Base-by-base conservation (phyloP, 345 rosid species). In the Brassica rapa region DNA sequence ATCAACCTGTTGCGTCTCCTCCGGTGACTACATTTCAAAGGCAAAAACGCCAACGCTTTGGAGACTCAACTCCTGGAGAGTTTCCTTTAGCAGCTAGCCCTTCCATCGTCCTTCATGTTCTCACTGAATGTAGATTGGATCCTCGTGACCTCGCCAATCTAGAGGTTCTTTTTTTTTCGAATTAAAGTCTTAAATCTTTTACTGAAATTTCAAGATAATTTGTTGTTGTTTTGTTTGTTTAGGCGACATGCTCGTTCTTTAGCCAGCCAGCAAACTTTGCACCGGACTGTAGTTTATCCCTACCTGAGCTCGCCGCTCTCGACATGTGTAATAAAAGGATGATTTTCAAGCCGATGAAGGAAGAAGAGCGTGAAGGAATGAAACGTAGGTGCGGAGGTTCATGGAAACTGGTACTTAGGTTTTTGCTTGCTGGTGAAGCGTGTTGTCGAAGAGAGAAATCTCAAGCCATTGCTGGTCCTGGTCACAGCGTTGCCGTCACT, bases 241-340 rank as follows among this genome's bases (percentile, higher is more conserved):
- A 95, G 99, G 98, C 92, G 76, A 90, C 99, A 82, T 91, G 99
- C 61, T 87, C 88, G 33, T 95, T 93, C 92, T 95, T 95, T 82
- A 90, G 98, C 88, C 96, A 87, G 88, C 98, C 97, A 35, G 99
- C 98, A 82, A 89, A 93, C 83, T 93, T 93, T 69, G 66, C 88
- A 71, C 99, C 98, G 3, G 94, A 95, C 82, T 73, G 39, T 81
- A 88, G 71, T 81, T 77, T 95, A 76, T 89, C 97, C 39, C 83
- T 95, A 68, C 73, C 98, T 0, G 99, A 95, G 89, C 91, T 95
- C 37, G 98, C 98, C 63, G 96, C 99, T 83, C 86, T 95, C 27
- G 99, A 95, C 77, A 88, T 95, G 98, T 95, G 99, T 86, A 85
- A 79, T 62, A 89, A 88, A 80, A 89, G 98, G 62, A 96, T 84